Percentiles rank a stretch among this genome's conserved stretches.
Evolutionary conservation across 306 rosid genomes (phyloP).

Genomic region (Acacia crassicarpa): DNA sequence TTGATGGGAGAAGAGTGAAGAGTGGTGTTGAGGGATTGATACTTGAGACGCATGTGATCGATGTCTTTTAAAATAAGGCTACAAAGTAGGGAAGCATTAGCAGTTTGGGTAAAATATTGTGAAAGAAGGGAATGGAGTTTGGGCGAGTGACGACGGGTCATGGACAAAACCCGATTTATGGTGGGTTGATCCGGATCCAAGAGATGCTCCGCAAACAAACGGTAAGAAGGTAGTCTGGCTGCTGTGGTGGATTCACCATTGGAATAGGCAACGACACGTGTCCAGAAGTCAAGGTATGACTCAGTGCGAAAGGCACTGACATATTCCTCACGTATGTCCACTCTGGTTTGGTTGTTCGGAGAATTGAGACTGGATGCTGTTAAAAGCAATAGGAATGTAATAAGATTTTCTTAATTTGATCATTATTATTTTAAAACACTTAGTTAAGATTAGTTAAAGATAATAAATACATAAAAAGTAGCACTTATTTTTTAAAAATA

Average conservation of each 20-base stretch:
- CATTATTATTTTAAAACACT: neutral
- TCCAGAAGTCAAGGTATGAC: constrained; percentile 80
- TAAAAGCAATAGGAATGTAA: neutral
- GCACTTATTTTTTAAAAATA: too few relatives aligned
- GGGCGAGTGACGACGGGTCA: constrained; percentile 34
- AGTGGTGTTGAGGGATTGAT: constrained; percentile 31
- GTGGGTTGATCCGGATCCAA: constrained; percentile 72
- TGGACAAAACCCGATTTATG: constrained; percentile 27
- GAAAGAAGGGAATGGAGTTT: constrained; percentile 34
- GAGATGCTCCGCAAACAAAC: constrained; percentile 67
- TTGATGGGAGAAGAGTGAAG: constrained; percentile 25
- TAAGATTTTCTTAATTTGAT: neutral
- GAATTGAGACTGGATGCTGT: constrained; percentile 24
- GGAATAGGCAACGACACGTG: constrained; percentile 54
- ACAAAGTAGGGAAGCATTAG: constrained; percentile 62
- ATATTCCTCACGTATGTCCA: constrained; percentile 71
- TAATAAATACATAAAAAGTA: too few relatives aligned
- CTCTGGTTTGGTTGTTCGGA: constrained; percentile 16
- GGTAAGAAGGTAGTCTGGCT: constrained; percentile 72
- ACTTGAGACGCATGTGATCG: constrained; percentile 43
- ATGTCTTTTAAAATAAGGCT: constrained; percentile 59
- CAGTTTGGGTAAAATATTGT: constrained; percentile 62
- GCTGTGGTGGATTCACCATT: constrained; percentile 48
- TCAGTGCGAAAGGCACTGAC: constrained; percentile 82
- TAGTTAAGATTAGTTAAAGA: too few relatives aligned